phyloP scores from a whole-genome alignment of 1,284 basidiomycete genomes.

The Microbotryum saponariae region DNA sequence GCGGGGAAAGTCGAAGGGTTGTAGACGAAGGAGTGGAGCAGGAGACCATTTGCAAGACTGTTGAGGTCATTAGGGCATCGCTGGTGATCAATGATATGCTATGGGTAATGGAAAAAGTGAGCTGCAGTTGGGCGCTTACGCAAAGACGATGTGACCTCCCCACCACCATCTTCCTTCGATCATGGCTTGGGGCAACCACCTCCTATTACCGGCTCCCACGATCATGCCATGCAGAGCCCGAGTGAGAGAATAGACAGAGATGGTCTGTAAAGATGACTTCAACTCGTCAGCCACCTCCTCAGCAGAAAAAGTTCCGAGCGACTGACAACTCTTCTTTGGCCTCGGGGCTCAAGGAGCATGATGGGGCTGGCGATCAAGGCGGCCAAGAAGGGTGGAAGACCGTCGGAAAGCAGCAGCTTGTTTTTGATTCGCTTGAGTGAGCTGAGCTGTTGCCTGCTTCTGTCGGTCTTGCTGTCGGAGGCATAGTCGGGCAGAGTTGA shows the following conservation, averaged over 20 bases:
- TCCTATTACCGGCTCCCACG: not conserved
- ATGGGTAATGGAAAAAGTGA: too few relatives aligned
- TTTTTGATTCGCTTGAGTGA: not conserved
- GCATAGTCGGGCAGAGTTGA: not conserved
- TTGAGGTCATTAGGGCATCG: not conserved
- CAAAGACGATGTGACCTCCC: constrained; percentile 8
- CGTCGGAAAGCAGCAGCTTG: not conserved
- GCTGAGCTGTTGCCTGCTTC: not conserved
- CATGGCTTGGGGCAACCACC: not conserved
- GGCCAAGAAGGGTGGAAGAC: not conserved
- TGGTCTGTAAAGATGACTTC: not conserved
- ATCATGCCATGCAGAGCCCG: not conserved
- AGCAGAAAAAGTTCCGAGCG: too few relatives aligned
- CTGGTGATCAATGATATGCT: too few relatives aligned
- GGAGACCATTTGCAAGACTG: constrained; percentile 3
- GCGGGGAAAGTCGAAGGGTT: constrained; percentile 2
- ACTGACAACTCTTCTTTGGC: not conserved
- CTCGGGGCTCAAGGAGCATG: constrained; percentile 4
- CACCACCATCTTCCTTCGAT: constrained; percentile 11
- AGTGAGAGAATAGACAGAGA: constrained; percentile 3
- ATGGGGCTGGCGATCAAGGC: not conserved
- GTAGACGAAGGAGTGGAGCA: constrained; percentile 11
- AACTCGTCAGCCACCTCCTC: too few relatives aligned
- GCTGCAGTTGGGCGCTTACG: not conserved
- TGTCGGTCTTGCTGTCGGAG: not conserved